Percentiles rank a stretch among this genome's conserved stretches.
Conservation (phyloP, 2,329 filamentous ascomycete genomes). For the Trichoderma asperellum region DNA sequence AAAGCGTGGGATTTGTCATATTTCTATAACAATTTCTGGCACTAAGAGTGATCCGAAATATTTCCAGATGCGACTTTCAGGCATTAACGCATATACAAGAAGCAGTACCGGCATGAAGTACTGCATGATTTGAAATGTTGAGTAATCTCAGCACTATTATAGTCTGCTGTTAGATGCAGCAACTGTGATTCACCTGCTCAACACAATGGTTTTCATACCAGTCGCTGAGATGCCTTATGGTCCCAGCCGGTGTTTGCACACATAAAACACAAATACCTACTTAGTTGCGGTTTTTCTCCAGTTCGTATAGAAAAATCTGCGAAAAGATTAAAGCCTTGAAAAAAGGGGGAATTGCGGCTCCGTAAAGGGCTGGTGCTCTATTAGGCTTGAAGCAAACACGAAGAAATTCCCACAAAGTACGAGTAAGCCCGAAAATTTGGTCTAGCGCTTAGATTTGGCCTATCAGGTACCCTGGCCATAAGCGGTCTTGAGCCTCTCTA, state of each 20-base stretch:
- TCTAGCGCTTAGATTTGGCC: neutral
- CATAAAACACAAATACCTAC: neutral
- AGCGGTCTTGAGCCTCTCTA: slow-evolving; percentile 12
- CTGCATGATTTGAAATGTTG: neutral
- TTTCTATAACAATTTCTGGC: neutral
- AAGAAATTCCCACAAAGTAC: neutral
- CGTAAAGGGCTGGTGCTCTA: neutral
- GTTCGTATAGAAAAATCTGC: neutral
- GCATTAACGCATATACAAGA: slow-evolving; percentile 12
- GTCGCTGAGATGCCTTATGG: neutral
- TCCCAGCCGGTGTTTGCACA: neutral
- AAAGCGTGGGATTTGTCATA: slow-evolving; percentile 1
- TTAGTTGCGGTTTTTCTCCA: neutral
- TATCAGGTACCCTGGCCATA: slow-evolving; percentile 16
- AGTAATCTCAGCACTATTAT: neutral
- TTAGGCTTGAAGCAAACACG: neutral
- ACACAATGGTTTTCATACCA: neutral
- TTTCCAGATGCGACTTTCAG: slow-evolving; percentile 1
- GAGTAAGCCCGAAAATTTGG: neutral
- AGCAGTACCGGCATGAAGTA: neutral
- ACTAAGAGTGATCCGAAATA: neutral
- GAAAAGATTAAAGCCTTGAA: neutral
- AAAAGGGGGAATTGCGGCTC: neutral
- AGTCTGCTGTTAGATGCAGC: neutral
- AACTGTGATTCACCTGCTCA: neutral